These are phyloP conservation scores for Macrotyloma uniflorum DNA, from an alignment of 306 rosid species.

Conservation along the genomic window DNA sequence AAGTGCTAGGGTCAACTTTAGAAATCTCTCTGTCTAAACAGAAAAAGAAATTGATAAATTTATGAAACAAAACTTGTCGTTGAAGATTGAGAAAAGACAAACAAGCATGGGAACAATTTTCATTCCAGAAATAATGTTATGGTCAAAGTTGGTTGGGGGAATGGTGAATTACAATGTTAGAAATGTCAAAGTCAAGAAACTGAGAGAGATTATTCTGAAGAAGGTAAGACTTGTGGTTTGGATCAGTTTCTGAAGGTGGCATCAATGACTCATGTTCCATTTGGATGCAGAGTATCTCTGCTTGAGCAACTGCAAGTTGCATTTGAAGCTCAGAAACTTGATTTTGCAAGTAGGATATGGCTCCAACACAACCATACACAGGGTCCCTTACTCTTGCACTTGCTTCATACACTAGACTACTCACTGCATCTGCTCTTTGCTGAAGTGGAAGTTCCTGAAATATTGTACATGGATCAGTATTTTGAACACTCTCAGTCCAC, in stretches of 20 bases:
- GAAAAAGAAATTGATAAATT: too few relatives aligned
- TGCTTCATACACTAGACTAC: constrained; percentile 94
- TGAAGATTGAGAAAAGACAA: too few relatives aligned
- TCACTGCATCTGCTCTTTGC: constrained; percentile 91
- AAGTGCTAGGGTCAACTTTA: too few relatives aligned
- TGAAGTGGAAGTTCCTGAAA: constrained; percentile 76
- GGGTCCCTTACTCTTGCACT: constrained; percentile 92
- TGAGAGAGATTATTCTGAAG: constrained; percentile 56
- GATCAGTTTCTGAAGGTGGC: constrained; percentile 34
- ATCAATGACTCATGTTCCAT: constrained; percentile 68
- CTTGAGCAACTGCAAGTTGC: constrained; percentile 93
- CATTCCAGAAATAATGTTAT: constrained; percentile 74
- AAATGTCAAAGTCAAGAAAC: constrained; percentile 52
- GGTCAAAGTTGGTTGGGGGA: constrained; percentile 59
- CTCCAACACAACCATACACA: constrained; percentile 92
- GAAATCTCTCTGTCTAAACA: too few relatives aligned
- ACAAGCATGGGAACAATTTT: too few relatives aligned
- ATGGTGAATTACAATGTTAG: constrained; percentile 62
- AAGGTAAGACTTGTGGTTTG: constrained; percentile 46
- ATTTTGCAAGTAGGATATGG: constrained; percentile 75
- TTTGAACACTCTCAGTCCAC: not conserved
- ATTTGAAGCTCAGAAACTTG: constrained; percentile 89
- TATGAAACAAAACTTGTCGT: too few relatives aligned
- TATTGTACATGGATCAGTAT: not conserved
- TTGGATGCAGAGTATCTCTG: constrained; percentile 85